Conservation (phyloP, 2,329 filamentous ascomycete species). For the Penicillium frequentans region DNA sequence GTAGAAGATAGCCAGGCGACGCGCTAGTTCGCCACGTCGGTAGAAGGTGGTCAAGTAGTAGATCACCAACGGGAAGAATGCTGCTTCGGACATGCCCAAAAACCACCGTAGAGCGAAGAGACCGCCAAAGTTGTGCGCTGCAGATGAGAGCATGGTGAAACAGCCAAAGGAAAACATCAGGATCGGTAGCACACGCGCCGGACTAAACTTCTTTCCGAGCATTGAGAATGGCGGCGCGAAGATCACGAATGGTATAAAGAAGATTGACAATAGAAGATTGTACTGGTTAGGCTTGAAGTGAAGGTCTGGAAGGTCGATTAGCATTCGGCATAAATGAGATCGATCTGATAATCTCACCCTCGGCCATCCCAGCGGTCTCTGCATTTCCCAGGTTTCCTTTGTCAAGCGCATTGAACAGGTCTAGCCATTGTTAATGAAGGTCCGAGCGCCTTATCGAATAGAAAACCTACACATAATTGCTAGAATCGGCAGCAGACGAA, state of each 20-base stretch:
- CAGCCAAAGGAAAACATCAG: slow-evolving; percentile 70
- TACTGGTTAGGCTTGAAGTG: slow-evolving; percentile 64
- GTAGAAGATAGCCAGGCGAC: slow-evolving; percentile 72
- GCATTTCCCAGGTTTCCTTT: slow-evolving; percentile 57
- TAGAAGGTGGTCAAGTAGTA: slow-evolving; percentile 69
- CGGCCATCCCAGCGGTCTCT: slow-evolving; percentile 53
- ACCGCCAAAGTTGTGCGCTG: slow-evolving; percentile 61
- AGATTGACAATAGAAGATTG: slow-evolving; percentile 68
- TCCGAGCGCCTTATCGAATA: neutral
- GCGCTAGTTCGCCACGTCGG: slow-evolving; percentile 67
- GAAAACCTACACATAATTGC: slow-evolving; percentile 53
- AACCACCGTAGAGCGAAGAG: slow-evolving; percentile 70
- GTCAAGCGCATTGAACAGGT: slow-evolving; percentile 56
- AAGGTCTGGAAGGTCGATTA: slow-evolving; percentile 40
- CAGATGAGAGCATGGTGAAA: slow-evolving; percentile 61
- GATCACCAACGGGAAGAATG: slow-evolving; percentile 69
- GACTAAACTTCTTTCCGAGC: slow-evolving; percentile 67
- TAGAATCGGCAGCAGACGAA: slow-evolving; percentile 55
- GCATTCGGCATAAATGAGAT: neutral
- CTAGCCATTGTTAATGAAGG: slow-evolving; percentile 26
- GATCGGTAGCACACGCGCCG: slow-evolving; percentile 62
- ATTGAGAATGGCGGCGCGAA: slow-evolving; percentile 67
- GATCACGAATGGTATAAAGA: slow-evolving; percentile 73
- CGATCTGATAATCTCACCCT: slow-evolving; percentile 25
- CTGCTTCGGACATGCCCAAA: slow-evolving; percentile 66